Percentiles rank a stretch among this genome's conserved stretches.
These are phyloP conservation scores for Macadamia tetraphylla DNA, from an alignment of 164 flowering plant genomes.

Conservation along the genomic window DNA sequence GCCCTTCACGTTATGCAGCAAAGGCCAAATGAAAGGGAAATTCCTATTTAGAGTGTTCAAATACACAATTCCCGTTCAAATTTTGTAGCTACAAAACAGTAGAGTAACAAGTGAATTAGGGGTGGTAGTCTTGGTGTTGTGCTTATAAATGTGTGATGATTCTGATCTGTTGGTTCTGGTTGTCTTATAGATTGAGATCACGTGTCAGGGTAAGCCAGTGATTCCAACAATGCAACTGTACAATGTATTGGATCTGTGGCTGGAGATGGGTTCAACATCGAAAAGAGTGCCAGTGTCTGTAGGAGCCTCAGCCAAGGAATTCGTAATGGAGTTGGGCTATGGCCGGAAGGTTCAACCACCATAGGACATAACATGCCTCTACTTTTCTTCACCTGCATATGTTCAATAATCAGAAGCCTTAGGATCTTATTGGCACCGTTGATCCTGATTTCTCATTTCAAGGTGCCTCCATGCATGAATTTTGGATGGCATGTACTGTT, in stretches of 20 bases:
- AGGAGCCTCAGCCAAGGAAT: conserved; percentile 81
- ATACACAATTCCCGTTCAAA: no score
- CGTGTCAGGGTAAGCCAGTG: conserved; percentile 65
- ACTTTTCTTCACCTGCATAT: conserved; percentile 3
- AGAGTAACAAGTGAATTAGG: no score
- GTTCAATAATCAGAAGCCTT: neutral
- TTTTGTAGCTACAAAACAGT: no score
- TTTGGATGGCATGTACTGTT: neutral
- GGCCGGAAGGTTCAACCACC: conserved; percentile 33
- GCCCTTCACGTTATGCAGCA: no score
- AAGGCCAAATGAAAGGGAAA: no score
- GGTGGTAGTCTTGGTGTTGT: no score
- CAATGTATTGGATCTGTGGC: conserved; percentile 66
- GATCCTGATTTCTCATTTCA: neutral
- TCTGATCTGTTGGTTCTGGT: neutral
- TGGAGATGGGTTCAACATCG: conserved; percentile 41
- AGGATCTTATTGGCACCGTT: neutral
- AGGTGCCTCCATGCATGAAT: neutral
- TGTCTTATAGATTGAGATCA: conserved; percentile 62
- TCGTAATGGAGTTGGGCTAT: conserved; percentile 78
- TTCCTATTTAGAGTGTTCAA: no score
- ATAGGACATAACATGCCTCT: neutral
- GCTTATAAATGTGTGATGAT: no score
- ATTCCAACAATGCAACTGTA: conserved; percentile 50
- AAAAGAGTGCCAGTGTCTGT: conserved; percentile 38